A percentile compares a stretch with the other conserved stretches of the same genome.
Conservation (phyloP, 2,329 filamentous ascomycete genomes). For the Beauveria bassiana region DNA sequence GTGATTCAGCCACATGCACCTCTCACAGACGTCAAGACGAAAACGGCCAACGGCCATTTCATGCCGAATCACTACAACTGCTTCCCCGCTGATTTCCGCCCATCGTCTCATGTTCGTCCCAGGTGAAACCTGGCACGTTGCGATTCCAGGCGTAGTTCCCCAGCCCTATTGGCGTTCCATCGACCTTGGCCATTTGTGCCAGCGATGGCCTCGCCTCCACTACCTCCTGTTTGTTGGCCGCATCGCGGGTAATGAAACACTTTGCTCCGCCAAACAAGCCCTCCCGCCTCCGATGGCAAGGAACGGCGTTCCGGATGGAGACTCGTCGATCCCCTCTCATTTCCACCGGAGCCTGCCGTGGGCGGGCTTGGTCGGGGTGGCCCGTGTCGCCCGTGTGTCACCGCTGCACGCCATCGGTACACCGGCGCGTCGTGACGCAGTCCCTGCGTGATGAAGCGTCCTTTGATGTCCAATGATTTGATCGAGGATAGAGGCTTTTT, state of each 20-base stretch:
- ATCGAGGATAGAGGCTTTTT: too few species aligned
- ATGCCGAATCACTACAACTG: neutral
- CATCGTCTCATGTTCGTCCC: neutral
- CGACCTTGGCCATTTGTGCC: neutral
- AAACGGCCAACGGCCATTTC: neutral
- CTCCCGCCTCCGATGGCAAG: neutral
- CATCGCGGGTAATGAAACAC: neutral
- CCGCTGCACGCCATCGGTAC: neutral
- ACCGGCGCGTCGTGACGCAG: slow-evolving; percentile 7
- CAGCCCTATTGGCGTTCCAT: neutral
- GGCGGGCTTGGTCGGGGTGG: neutral
- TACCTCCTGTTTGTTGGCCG: neutral
- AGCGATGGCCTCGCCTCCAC: neutral
- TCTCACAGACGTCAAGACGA: neutral
- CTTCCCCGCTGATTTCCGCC: neutral
- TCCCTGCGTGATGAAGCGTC: neutral
- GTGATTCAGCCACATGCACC: neutral
- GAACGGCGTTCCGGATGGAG: neutral
- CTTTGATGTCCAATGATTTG: neutral
- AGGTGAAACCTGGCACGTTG: slow-evolving; percentile 8
- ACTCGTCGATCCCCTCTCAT: slow-evolving; percentile 11
- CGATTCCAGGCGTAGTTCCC: neutral
- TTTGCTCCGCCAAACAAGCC: neutral
- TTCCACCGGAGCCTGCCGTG: neutral
- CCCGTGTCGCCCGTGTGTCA: neutral